Evolutionary conservation across 495 filamentous ascomycete species (phyloP).

Genomic region (Aspergillus nidulans): DNA sequence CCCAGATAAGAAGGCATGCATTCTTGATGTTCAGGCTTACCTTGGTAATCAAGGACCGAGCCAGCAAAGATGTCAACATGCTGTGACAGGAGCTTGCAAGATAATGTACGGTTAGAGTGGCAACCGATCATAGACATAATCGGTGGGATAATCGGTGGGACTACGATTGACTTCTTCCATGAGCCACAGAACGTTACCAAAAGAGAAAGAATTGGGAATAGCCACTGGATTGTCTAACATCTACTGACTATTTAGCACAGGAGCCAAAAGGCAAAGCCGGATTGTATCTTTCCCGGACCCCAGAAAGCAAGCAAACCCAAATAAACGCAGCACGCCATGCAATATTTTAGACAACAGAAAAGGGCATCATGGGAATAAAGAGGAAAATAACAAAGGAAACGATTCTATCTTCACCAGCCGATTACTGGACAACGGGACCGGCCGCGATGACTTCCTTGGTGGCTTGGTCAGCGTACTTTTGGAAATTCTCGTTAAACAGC

Average conservation of each 20-base stretch:
- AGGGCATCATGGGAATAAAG: not conserved
- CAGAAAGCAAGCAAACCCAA: conserved; percentile 16
- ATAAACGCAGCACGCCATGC: conserved; percentile 29
- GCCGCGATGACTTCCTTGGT: conserved; percentile 64
- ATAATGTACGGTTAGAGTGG: too few species aligned
- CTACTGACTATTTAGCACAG: conserved; percentile 6
- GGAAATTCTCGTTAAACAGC: conserved; percentile 95
- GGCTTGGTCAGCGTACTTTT: conserved; percentile 86
- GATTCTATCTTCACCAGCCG: conserved; percentile 5
- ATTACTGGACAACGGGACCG: conserved; percentile 27
- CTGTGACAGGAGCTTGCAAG: too few species aligned
- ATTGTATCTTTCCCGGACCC: conserved; percentile 11
- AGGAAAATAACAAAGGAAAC: conserved; percentile 10
- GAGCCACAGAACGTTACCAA: not conserved
- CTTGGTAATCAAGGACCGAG: too few species aligned
- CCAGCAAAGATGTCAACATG: too few species aligned
- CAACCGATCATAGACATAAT: too few species aligned
- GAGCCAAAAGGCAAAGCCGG: conserved; percentile 15
- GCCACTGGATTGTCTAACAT: conserved; percentile 9
- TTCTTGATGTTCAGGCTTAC: too few species aligned
- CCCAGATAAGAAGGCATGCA: too few species aligned
- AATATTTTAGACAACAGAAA: conserved; percentile 16
- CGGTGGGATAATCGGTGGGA: too few species aligned
- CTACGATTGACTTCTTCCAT: not conserved
- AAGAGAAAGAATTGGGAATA: not conserved